These are phyloP conservation scores for Zasmidium citrigriseum DNA, from an alignment of 2,329 filamentous ascomycete species.

Conservation along the genomic window DNA sequence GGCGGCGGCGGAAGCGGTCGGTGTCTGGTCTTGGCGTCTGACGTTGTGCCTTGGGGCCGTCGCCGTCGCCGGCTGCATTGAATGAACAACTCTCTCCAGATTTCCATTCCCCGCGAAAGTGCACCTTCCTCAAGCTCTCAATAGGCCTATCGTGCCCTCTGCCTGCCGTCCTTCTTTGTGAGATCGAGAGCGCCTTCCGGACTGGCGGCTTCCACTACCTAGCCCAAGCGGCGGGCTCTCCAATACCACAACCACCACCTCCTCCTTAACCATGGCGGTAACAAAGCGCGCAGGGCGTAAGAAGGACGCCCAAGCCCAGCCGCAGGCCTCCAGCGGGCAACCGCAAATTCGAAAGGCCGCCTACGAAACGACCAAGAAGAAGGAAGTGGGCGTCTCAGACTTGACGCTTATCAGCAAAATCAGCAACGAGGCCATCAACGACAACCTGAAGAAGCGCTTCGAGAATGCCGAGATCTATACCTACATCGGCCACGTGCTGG, in stretches of 20 bases:
- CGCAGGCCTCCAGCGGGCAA: constrained; percentile 46
- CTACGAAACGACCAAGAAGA: constrained; percentile 97
- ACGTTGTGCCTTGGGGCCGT: background rate
- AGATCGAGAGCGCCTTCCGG: too few species aligned
- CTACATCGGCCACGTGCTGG: constrained; percentile 98
- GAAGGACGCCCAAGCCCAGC: constrained; percentile 50
- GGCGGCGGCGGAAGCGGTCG: background rate
- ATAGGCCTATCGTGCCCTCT: too few species aligned
- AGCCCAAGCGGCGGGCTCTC: too few species aligned
- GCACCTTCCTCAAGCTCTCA: too few species aligned
- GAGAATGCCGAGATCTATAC: constrained; percentile 98
- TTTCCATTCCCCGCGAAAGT: too few species aligned
- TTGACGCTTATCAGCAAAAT: constrained; percentile 97
- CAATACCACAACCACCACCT: background rate
- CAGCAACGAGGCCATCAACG: constrained; percentile 98
- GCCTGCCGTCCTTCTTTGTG: too few species aligned
- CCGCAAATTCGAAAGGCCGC: constrained; percentile 90
- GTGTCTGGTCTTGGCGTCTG: background rate
- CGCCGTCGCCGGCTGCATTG: background rate
- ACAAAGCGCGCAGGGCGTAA: constrained; percentile 61
- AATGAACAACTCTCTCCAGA: background rate
- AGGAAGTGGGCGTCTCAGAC: constrained; percentile 97
- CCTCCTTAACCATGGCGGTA: constrained; percentile 51
- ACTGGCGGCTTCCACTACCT: background rate
- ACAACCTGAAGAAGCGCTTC: constrained; percentile 97